Evolutionary conservation across 345 rosid species (phyloP).

Genomic region (Noccaea bulbosa): DNA sequence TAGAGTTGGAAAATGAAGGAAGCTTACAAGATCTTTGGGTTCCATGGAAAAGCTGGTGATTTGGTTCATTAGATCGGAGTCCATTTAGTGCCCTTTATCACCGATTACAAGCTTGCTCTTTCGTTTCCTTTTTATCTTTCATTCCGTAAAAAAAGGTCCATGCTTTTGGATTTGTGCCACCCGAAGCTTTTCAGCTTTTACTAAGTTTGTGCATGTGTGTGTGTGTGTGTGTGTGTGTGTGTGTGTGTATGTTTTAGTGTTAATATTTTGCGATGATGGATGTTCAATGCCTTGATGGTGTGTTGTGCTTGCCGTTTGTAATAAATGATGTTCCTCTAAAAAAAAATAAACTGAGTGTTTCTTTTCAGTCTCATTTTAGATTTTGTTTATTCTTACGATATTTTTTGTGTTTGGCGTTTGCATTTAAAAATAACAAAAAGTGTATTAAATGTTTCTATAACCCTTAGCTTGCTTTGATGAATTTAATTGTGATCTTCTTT

Average conservation of each 20-base stretch:
- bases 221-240: background rate
- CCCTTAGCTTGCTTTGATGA: too few species aligned
- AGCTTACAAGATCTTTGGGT: slow-evolving; percentile 19
- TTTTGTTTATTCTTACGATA: background rate
- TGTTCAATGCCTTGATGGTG: too few species aligned
- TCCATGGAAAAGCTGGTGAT: slow-evolving; percentile 23
- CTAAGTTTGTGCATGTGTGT: background rate
- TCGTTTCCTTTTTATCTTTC: background rate
- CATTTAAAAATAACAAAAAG: too few species aligned
- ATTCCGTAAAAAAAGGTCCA: slow-evolving; percentile 7
- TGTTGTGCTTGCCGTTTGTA: background rate
- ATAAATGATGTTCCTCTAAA: background rate
- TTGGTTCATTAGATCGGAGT: slow-evolving; percentile 22
- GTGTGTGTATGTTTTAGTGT: background rate
- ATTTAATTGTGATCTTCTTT: too few species aligned
- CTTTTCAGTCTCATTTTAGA: background rate
- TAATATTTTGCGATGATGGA: too few species aligned
- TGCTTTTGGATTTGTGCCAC: slow-evolving; percentile 10
- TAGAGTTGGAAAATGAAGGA: background rate
- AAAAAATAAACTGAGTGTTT: too few species aligned
- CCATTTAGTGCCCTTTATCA: slow-evolving; percentile 19
- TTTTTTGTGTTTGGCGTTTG: too few species aligned
- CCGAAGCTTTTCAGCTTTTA: background rate
- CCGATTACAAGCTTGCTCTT: background rate
- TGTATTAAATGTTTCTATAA: too few species aligned